A percentile compares a stretch with the other conserved stretches of the same genome.
Evolutionary conservation across 306 rosid species (phyloP).

Genomic region (Dryas alaskensis): DNA sequence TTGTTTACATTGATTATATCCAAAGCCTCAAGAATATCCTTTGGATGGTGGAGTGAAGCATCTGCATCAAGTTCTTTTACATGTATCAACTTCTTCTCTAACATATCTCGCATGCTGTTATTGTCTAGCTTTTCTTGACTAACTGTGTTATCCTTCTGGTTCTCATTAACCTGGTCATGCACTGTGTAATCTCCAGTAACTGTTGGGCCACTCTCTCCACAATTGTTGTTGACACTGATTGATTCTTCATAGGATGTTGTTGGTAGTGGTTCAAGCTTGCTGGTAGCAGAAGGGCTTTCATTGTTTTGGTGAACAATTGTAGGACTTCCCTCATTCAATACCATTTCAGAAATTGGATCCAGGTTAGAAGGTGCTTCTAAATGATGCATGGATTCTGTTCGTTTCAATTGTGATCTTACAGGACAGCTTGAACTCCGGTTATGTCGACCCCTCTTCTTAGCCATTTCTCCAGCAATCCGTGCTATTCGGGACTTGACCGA

Average conservation of each 20-base stretch:
- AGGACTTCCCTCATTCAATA: slow-evolving; percentile 30
- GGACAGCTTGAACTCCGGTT: slow-evolving; percentile 59
- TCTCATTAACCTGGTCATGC: slow-evolving; percentile 30
- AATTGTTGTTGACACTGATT: slow-evolving; percentile 5
- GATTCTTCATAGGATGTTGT: slow-evolving; percentile 29
- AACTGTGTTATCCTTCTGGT: slow-evolving; percentile 7
- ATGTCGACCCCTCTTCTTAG: slow-evolving; percentile 40
- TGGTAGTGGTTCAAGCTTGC: slow-evolving; percentile 24
- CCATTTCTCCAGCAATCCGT: slow-evolving; percentile 44
- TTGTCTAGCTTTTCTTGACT: slow-evolving; percentile 10
- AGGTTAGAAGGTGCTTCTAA: slow-evolving; percentile 26
- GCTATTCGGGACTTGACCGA: slow-evolving; percentile 53
- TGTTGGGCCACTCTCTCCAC: slow-evolving; percentile 32
- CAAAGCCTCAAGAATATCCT: slow-evolving; percentile 62
- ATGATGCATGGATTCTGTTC: slow-evolving; percentile 32
- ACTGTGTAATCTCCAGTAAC: slow-evolving; percentile 15
- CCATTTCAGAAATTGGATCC: slow-evolving; percentile 34
- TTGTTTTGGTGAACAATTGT: slow-evolving; percentile 20
- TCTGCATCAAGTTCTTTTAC: slow-evolving; percentile 44
- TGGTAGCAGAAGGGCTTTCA: slow-evolving; percentile 25
- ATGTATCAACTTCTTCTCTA: slow-evolving; percentile 34
- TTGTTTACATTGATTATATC: slow-evolving; percentile 45
- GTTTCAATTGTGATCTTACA: slow-evolving; percentile 27
- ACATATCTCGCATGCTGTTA: background rate
- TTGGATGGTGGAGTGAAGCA: slow-evolving; percentile 45